Evolutionary conservation across 2,329 filamentous ascomycete species (phyloP).

Genomic region (Calonectria crousiana): DNA sequence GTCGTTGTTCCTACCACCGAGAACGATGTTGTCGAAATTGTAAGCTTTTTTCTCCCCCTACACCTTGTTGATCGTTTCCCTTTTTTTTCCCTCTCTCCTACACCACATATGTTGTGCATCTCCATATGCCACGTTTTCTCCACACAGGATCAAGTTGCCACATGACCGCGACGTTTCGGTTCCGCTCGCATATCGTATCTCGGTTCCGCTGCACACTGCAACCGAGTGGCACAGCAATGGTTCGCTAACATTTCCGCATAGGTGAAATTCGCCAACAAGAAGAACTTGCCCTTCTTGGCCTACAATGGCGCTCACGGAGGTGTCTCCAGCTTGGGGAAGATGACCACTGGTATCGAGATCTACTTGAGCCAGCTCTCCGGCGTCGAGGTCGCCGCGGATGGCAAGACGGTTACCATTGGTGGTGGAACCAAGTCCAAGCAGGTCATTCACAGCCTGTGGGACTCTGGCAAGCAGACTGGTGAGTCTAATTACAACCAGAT

Average conservation of each 20-base stretch:
- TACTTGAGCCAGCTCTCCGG: constrained; percentile 57
- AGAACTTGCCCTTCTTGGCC: constrained; percentile 63
- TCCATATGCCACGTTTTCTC: neutral
- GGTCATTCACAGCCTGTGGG: constrained; percentile 63
- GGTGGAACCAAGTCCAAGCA: constrained; percentile 61
- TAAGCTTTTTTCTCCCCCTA: constrained; percentile 38
- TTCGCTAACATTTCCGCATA: constrained; percentile 9
- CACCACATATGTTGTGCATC: neutral
- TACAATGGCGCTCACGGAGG: constrained; percentile 65
- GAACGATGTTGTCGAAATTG: constrained; percentile 62
- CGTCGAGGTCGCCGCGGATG: constrained; percentile 56
- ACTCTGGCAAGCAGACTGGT: constrained; percentile 63
- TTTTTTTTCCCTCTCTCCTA: neutral
- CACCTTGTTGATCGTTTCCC: neutral
- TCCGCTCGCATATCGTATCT: neutral
- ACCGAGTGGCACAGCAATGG: neutral
- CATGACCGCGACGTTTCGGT: neutral
- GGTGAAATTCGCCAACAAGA: constrained; percentile 59
- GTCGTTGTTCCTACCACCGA: constrained; percentile 62
- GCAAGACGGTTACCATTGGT: constrained; percentile 58
- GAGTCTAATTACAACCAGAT: constrained; percentile 1
- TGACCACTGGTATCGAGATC: constrained; percentile 65
- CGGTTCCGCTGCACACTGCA: neutral
- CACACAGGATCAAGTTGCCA: neutral
- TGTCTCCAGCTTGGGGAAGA: constrained; percentile 60